Evolutionary conservation across 2,329 filamentous ascomycete species (phyloP), one percentile per base, ranked within the genome.

Genomic region (Pseudocercospora musae): DNA sequence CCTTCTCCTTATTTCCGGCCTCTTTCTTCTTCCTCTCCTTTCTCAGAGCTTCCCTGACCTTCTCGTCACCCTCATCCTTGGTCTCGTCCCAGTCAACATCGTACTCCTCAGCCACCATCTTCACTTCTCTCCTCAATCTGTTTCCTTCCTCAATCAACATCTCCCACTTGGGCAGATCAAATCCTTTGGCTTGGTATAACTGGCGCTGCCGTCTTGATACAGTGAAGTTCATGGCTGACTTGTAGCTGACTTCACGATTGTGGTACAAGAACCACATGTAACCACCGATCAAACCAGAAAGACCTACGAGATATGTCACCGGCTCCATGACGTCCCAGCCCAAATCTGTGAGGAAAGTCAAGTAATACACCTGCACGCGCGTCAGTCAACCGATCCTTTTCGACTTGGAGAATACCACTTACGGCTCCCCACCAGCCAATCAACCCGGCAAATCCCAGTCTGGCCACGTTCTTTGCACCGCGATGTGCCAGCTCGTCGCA

Each of bases 251-350:
- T 77, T 96, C 92, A 20, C 90, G 86, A 78, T 93, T 96, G 79
- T 96, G 91, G 77, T 93, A 96, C 11, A 96, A 80, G 75, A 97
- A 96, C 91, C 92, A 97, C 58, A 96, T 81, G 72, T 97, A 97
- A 68, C 92, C 93, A 7, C 89, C 89, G 80, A 96, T 96, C 71
- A 96, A 86, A 11, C 90, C 92, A 0, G 88, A 86, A 66, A 97
- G 81, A n/a, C 92, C 90, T 1, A 90, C 92, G 15, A 96, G 85
- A 73, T 96, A 96, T 33, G 92, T 96, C 1, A 96, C 86, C 0
- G 92, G 92, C 77, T 96, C 92, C 81, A 96, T 92, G 6, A 92
- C 85, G 70, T 96, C 92, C 92, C 92, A 96, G 4, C 92, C 92
- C 64, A 90, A 82, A 46, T 92, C 86, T 0, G 92, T 96, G 67